These are phyloP conservation scores for Podospora bellae-mahoneyi DNA, from an alignment of 495 filamentous ascomycete species.

Conservation along the genomic window DNA sequence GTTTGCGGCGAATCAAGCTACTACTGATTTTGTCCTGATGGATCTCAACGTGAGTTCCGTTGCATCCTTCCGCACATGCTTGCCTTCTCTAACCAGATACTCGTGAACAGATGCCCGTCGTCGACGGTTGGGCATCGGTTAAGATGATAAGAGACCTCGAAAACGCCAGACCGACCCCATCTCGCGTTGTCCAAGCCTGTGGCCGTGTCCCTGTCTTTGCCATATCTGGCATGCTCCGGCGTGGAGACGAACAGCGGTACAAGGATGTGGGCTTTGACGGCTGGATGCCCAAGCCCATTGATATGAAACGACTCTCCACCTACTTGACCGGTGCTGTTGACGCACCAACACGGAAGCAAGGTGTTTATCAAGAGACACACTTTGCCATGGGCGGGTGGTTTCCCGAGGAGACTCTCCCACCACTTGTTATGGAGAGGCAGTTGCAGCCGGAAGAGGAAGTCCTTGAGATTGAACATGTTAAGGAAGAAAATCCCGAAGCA, in stretches of 20 bases:
- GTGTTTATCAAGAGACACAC: conserved; percentile 16
- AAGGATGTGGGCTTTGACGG: conserved; percentile 54
- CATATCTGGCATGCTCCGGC: conserved; percentile 24
- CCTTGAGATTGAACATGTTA: background rate
- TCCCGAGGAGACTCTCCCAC: background rate
- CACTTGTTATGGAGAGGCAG: background rate
- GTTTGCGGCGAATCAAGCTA: conserved; percentile 40
- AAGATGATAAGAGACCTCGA: conserved; percentile 25
- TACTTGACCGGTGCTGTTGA: conserved; percentile 23
- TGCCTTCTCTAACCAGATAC: background rate
- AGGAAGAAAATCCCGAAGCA: background rate
- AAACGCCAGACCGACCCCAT: conserved; percentile 16
- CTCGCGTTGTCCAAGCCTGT: conserved; percentile 20
- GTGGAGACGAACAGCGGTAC: conserved; percentile 20
- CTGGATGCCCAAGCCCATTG: conserved; percentile 69
- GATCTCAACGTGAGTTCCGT: conserved; percentile 24
- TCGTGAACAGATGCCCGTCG: conserved; percentile 24
- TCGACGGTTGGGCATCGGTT: conserved; percentile 24
- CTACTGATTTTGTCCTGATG: conserved; percentile 27
- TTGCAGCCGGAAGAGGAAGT: background rate
- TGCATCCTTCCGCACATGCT: background rate
- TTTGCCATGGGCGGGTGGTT: conserved; percentile 30
- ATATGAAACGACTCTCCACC: conserved; percentile 47
- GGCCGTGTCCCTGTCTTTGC: conserved; percentile 27
- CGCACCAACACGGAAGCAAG: conserved; percentile 2